Base-by-base conservation (phyloP, 2,329 filamentous ascomycete species). In the Colletotrichum sp. region DNA sequence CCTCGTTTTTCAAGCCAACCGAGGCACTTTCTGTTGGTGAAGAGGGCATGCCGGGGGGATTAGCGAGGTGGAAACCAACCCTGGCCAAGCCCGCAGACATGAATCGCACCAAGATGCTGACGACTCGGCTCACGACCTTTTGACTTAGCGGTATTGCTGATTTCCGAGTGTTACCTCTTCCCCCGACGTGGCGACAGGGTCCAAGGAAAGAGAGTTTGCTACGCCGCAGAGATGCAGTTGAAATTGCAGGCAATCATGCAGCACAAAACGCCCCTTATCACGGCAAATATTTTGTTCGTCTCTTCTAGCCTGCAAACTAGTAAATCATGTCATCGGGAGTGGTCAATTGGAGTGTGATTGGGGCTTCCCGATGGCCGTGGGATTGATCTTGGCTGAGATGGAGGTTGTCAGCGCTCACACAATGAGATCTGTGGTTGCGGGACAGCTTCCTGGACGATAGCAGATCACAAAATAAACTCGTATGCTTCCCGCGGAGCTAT, bases 401-500 rank as follows among this genome's bases (percentile, higher is more conserved):
- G 44, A 59, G 2, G 55, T 59, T 18, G 21, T 28, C 7, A 30
- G 28, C 67, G 16, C 34, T 21, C 18, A 39, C 15, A 39, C 6
- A 16, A 21, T 24, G 6, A 5, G 7, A 69, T 15, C 4, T 49
- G 1, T 26, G 21, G 55, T 59, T 62, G 49, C 30, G 66, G 49
- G 21, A 18, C 21, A 57, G 16, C 28, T 49, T 66, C 34, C 63
- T 49, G 55, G 66, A 32, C 24, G 18, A 59, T 26, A 28, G 55
- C 55, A 59, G 55, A 59, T 59, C 24, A 24, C 26, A 18, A 72
- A 66, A 59, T 67, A 72, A 67, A 59, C 44, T 72, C 69, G 60
- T 30, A 49, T 65, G 21, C 30, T 66, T 57, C 30, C 62, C 60
- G 69, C 59, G 6, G 24, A 34, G 59, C 59, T 64, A 65, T 65